Conservation (phyloP, 1,139 yeast species). For the Yarrowia galli region DNA sequence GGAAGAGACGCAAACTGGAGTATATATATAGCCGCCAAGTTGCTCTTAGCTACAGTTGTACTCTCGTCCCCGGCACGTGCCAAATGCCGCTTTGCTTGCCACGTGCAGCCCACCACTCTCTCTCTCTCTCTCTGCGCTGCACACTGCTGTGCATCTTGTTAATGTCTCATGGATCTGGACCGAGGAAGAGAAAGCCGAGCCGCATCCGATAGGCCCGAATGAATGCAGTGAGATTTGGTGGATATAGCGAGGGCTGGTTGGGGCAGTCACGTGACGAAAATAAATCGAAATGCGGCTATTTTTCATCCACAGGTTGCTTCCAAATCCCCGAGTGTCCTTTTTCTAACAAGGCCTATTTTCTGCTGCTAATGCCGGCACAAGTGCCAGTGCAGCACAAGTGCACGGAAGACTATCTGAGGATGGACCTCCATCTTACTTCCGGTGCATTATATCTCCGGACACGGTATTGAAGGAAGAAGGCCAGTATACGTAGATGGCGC, state of each 20-base stretch:
- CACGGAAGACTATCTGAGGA: not conserved
- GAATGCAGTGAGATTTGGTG: too few relatives aligned
- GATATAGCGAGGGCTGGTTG: too few relatives aligned
- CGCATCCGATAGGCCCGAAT: constrained; percentile 7
- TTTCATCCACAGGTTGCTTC: not conserved
- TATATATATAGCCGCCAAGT: too few relatives aligned
- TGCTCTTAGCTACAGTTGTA: not conserved
- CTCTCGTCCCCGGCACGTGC: constrained; percentile 13
- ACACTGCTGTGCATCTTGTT: constrained; percentile 13
- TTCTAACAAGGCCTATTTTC: too few relatives aligned
- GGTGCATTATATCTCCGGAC: too few relatives aligned
- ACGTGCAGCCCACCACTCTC: constrained; percentile 30
- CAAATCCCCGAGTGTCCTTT: not conserved
- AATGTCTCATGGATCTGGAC: constrained; percentile 17
- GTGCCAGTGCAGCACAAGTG: not conserved
- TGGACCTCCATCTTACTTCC: too few relatives aligned
- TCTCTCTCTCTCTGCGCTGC: not conserved
- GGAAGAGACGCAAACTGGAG: too few relatives aligned
- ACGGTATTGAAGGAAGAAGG: too few relatives aligned
- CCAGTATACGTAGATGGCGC: too few relatives aligned
- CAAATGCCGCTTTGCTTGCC: constrained; percentile 32
- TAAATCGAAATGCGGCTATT: not conserved
- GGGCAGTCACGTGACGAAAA: not conserved
- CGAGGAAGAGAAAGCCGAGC: constrained; percentile 35
- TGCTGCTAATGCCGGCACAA: not conserved